phyloP scores from a whole-genome alignment of 2,329 filamentous ascomycete species.

The Zasmidium angulare region DNA sequence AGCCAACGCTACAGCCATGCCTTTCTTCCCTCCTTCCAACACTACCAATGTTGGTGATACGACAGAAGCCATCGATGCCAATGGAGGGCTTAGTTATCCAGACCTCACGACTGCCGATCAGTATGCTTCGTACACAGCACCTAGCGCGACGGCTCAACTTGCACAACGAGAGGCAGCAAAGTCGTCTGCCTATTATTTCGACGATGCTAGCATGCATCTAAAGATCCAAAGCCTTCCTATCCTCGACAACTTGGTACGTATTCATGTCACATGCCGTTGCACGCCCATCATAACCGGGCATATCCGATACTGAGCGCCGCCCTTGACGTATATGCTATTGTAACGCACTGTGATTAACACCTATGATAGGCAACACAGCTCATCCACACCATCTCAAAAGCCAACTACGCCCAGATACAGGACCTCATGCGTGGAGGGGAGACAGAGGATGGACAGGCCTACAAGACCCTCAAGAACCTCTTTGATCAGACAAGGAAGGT shows the following conservation, averaged over 20 bases:
- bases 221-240: conserved; percentile 62
- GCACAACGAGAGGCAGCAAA: conserved; percentile 16
- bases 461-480: conserved; percentile 59
- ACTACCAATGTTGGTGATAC: conserved; percentile 7
- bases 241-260: conserved; percentile 59
- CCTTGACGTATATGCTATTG: too few species aligned
- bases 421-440: conserved; percentile 51
- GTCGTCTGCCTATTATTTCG: conserved; percentile 31
- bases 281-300: too few species aligned
- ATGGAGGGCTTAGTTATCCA: conserved; percentile 10
- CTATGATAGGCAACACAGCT: conserved; percentile 64
- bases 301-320: too few species aligned
- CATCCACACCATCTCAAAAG: conserved; percentile 57
- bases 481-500: conserved; percentile 65
- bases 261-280: too few species aligned
- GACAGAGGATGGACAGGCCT: conserved; percentile 54
- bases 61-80: conserved; percentile 12
- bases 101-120: conserved; percentile 12
- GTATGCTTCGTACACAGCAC: conserved; percentile 16
- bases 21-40: conserved; percentile 20
- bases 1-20: conserved; percentile 17
- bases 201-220: conserved; percentile 47
- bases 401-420: conserved; percentile 57
- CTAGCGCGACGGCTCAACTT: conserved; percentile 8
- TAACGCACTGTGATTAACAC: too few species aligned